phyloP scores from a whole-genome alignment of 139 green algal genomes.

The Tetradesmus obliquus region DNA sequence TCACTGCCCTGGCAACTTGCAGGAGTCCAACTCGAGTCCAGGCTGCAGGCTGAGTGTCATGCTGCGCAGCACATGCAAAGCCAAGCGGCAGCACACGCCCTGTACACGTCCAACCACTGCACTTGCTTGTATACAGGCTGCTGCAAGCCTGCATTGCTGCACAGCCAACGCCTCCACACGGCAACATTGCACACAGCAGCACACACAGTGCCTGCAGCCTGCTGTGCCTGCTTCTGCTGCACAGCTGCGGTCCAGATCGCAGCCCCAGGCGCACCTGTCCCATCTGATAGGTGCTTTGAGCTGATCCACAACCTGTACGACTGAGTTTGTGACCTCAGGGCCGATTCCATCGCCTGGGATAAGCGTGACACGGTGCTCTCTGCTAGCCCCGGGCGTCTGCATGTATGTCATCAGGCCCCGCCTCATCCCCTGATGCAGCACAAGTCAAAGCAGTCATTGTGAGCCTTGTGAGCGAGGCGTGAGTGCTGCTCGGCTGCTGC shows the following conservation, averaged over 20 bases:
- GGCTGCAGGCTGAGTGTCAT: no score
- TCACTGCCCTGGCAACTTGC: no score
- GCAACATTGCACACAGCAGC: background rate
- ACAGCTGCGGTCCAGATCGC: background rate
- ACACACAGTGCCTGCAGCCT: background rate
- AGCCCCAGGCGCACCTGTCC: constrained; percentile 81
- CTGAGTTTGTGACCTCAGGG: constrained; percentile 87
- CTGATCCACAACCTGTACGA: constrained; percentile 84
- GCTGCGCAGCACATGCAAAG: no score
- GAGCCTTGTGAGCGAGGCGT: background rate
- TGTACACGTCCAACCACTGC: background rate
- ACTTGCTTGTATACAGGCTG: background rate
- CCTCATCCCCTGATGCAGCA: background rate
- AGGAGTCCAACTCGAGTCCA: no score
- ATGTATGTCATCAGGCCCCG: constrained; percentile 67
- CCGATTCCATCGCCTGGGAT: constrained; percentile 81
- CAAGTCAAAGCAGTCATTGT: background rate
- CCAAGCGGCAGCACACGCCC: no score
- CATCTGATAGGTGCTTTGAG: constrained; percentile 88
- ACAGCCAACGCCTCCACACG: background rate
- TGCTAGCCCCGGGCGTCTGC: constrained; percentile 57
- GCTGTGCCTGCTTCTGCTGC: background rate
- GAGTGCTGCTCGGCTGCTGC: background rate
- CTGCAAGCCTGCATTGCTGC: background rate
- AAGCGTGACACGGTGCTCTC: constrained; percentile 68